Conservation (phyloP, 495 filamentous ascomycete species). For the Mytilinidion resinicola region DNA sequence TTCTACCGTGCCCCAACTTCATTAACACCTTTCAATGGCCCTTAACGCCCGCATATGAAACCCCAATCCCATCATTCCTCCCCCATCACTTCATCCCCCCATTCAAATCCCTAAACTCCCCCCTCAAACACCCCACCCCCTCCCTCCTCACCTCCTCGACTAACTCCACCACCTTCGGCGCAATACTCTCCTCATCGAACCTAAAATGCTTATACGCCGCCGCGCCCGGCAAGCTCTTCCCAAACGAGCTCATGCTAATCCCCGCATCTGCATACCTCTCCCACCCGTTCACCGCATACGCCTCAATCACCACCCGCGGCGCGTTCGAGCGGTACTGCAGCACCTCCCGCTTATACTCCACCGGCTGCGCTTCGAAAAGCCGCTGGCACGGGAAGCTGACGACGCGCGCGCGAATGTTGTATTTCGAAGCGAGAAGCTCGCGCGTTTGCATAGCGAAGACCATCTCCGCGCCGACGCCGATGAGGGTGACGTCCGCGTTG, state of each 20-base stretch:
- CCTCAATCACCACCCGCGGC: conserved; percentile 49
- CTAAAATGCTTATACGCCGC: conserved; percentile 51
- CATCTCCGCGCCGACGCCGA: conserved; percentile 46
- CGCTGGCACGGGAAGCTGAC: conserved; percentile 52
- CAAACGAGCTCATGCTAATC: conserved; percentile 44
- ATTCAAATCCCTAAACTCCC: no score
- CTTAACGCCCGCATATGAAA: no score
- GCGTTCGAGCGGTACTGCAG: conserved; percentile 34
- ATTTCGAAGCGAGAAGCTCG: conserved; percentile 22
- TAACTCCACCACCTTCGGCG: conserved; percentile 42
- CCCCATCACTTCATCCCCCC: no score
- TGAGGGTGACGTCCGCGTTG: conserved; percentile 42
- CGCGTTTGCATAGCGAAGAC: conserved; percentile 40
- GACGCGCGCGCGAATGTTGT: conserved; percentile 42
- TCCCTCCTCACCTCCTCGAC: conserved; percentile 32
- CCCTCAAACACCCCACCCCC: no score
- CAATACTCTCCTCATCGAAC: conserved; percentile 43
- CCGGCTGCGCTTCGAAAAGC: conserved; percentile 47
- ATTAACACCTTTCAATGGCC: no score
- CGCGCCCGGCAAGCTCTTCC: conserved; percentile 46
- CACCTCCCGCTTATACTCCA: conserved; percentile 43
- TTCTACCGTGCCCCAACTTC: no score
- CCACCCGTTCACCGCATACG: conserved; percentile 52
- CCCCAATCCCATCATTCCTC: no score
- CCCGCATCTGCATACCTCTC: conserved; percentile 54